These are phyloP conservation scores for Quercus ilex DNA, from an alignment of 306 rosid genomes.

Conservation along the genomic window DNA sequence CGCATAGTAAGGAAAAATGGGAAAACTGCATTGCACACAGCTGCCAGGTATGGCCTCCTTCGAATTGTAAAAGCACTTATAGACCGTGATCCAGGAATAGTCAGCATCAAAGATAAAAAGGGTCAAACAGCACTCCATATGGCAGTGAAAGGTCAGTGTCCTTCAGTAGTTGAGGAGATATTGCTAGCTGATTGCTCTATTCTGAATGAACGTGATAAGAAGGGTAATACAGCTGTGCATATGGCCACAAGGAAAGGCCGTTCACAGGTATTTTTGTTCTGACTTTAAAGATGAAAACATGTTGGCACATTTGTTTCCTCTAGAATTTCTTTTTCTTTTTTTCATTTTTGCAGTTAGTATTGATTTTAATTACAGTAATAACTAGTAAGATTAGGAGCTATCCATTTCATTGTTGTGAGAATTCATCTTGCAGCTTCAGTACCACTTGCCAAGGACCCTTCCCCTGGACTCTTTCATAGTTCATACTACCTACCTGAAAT, in stretches of 20 bases:
- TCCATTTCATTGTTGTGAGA: background rate
- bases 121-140: slow-evolving; percentile 96
- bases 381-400: background rate
- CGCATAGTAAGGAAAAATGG: slow-evolving; percentile 85
- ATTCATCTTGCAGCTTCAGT: background rate
- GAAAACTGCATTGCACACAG: slow-evolving; percentile 80
- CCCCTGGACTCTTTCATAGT: background rate
- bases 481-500: background rate
- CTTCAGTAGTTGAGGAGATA: slow-evolving; percentile 67
- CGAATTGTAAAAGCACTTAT: slow-evolving; percentile 59
- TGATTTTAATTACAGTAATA: background rate
- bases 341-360: background rate
- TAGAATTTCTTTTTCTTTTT: background rate
- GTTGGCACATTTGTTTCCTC: background rate
- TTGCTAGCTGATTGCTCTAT: slow-evolving; percentile 52
- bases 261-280: slow-evolving; percentile 52
- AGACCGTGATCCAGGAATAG: slow-evolving; percentile 62
- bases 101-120: slow-evolving; percentile 80
- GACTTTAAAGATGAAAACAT: background rate
- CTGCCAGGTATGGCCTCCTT: slow-evolving; percentile 69
- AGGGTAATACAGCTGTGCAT: slow-evolving; percentile 89
- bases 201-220: slow-evolving; percentile 85
- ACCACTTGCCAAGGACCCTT: background rate
- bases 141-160: slow-evolving; percentile 88
- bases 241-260: slow-evolving; percentile 94